phyloP scores from a whole-genome alignment of 768 basidiomycete species.

The Suillus alpinus region DNA sequence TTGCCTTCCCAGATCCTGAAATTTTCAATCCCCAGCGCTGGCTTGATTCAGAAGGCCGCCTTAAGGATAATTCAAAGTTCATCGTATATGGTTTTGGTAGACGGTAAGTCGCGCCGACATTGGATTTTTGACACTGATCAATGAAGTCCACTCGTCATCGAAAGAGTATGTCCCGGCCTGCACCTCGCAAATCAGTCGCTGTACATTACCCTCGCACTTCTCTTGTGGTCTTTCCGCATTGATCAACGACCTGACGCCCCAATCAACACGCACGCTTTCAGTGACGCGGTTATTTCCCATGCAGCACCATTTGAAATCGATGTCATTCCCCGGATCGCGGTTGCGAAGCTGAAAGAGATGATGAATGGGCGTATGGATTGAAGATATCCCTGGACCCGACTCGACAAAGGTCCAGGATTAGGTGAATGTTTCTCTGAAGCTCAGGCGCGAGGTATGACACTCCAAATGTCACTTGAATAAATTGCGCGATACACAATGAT shows the following conservation, averaged over 20 bases:
- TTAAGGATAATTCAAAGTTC: conserved; percentile 44
- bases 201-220: conserved; percentile 55
- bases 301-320: conserved; percentile 25
- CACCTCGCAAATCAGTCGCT: conserved; percentile 46
- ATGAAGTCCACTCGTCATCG: background rate
- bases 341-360: background rate
- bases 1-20: conserved; percentile 49
- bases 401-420: too few species aligned
- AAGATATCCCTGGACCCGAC: too few species aligned
- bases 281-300: conserved; percentile 55
- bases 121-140: background rate
- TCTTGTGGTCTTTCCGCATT: conserved; percentile 60
- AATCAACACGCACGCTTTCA: conserved; percentile 58
- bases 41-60: conserved; percentile 39
- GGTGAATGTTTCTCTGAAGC: too few species aligned
- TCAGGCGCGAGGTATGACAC: too few species aligned
- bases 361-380: background rate
- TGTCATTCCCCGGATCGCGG: background rate
- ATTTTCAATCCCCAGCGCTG: conserved; percentile 57
- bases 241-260: conserved; percentile 42
- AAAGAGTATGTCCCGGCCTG: background rate
- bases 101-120: conserved; percentile 15
- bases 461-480: too few species aligned
- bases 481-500: too few species aligned
- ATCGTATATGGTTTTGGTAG: conserved; percentile 56